Conservation (phyloP, 2,329 filamentous ascomycete species). For the Trichoderma sp. region DNA sequence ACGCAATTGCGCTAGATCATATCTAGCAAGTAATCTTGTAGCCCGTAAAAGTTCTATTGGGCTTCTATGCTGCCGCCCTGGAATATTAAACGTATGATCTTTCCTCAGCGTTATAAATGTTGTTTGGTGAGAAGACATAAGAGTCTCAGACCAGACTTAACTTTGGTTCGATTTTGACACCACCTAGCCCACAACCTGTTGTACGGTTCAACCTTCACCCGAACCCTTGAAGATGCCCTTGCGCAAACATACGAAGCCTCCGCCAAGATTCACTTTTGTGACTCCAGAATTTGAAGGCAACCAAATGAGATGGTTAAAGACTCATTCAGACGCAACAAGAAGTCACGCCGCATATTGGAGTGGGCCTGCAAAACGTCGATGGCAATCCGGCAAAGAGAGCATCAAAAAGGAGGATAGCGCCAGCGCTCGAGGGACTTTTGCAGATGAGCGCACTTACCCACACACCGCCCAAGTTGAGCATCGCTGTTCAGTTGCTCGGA, state of each 20-base stretch:
- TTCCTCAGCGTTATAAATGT: neutral
- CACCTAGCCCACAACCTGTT: neutral
- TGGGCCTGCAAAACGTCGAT: slow-evolving; percentile 1
- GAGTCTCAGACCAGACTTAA: neutral
- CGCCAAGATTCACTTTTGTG: neutral
- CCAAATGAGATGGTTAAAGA: slow-evolving; percentile 6
- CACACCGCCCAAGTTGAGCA: neutral
- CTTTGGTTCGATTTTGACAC: neutral
- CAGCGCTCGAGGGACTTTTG: neutral
- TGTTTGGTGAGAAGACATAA: neutral
- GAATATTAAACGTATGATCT: neutral
- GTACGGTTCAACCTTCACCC: neutral
- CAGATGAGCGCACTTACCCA: neutral
- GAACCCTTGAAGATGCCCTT: neutral
- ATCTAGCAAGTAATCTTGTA: neutral
- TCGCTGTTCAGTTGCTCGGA: neutral
- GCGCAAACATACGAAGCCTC: neutral
- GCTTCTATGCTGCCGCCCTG: neutral
- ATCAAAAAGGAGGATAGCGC: neutral
- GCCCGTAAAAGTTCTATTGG: neutral
- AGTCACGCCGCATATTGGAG: slow-evolving; percentile 2
- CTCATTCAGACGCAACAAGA: slow-evolving; percentile 5
- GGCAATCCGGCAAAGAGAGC: neutral
- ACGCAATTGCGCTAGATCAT: neutral
- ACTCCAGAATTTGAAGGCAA: neutral